Percentiles rank a stretch among this genome's conserved stretches.
phyloP scores from a whole-genome alignment of 2,329 filamentous ascomycete genomes.

The Tolypocladium guangdongense region DNA sequence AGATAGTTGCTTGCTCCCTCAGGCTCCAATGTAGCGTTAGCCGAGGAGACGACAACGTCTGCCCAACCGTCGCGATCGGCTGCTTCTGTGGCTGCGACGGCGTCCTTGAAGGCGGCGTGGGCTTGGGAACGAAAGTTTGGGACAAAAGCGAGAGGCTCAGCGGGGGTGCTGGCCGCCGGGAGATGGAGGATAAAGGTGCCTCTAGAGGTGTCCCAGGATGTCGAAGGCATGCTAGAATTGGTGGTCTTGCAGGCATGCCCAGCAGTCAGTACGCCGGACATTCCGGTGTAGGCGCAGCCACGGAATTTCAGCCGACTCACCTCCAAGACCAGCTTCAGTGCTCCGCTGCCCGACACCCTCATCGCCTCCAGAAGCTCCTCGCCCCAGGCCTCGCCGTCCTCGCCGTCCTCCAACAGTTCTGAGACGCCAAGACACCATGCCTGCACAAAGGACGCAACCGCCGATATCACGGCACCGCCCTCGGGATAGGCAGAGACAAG shows the following conservation, averaged over 20 bases:
- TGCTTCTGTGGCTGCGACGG: not conserved
- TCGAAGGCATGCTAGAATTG: not conserved
- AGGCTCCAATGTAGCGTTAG: not conserved
- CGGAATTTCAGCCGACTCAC: slow-evolving; percentile 11
- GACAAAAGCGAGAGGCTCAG: not conserved
- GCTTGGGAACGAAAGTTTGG: not conserved
- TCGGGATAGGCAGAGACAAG: slow-evolving; percentile 28
- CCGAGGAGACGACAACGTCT: not conserved
- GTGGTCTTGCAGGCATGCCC: not conserved
- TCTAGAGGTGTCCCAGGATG: not conserved
- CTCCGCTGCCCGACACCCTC: slow-evolving; percentile 4
- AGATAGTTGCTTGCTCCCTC: slow-evolving; percentile 15
- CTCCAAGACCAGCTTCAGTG: slow-evolving; percentile 21
- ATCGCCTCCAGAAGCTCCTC: slow-evolving; percentile 29
- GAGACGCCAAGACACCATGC: slow-evolving; percentile 27
- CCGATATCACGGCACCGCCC: slow-evolving; percentile 22
- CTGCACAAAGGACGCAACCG: slow-evolving; percentile 20
- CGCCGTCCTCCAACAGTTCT: slow-evolving; percentile 29
- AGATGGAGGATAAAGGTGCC: not conserved
- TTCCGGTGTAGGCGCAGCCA: not conserved
- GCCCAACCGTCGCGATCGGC: slow-evolving; percentile 8
- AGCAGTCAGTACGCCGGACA: not conserved
- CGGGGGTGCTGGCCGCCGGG: not conserved
- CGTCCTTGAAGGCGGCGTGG: not conserved
- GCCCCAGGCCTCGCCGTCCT: slow-evolving; percentile 26